Base-by-base conservation (phyloP, 2,329 filamentous ascomycete genomes). In the Ophiostoma perfectum region DNA sequence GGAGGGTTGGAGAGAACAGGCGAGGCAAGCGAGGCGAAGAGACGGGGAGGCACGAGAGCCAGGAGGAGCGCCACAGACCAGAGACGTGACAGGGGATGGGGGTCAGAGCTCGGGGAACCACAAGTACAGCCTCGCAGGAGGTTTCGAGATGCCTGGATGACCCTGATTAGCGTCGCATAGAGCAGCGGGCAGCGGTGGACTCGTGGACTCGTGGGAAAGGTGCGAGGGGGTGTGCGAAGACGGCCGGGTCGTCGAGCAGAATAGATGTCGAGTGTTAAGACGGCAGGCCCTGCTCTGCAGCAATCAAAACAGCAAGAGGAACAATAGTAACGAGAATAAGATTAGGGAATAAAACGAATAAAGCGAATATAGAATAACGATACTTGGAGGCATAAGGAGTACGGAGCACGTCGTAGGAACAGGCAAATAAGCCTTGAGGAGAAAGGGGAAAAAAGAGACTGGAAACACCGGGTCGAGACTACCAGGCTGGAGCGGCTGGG, bases 141-240 rank as follows among this genome's bases (percentile, higher is more conserved):
- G 77, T 78, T 78, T 78, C 77, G 78, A 78, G 78, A 77, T 75
- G 77, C 75, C 77, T 55, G 49, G 49, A 55, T 55, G 49, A 55
- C 49, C 49, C 49, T 55, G 49, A 80, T 80, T 80, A 76, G 76
- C 78, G 80, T 80, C 78, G 81, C 80, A 82, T 80, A 38, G 55
- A 36, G 49, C 49, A 47, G 27, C 49, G 49, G 49, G 49, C 18
- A 18, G 49, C 18, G 16, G 58, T 62, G 36, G 58, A 2, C 36
- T 27, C 1, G 27, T 27, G 27, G 27, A 27, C 27, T 27, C 1
- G 27, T 27, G 27, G 1, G 27, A 27, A 27, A 27, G 27, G 27
- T 27, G 27, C 42, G 49, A 55, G 18, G 18, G 12, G 47, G n/a
- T 7, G 49, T 47, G 45, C 27, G 2, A 27, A 27, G 27, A 27